phyloP scores from a whole-genome alignment of 495 filamentous ascomycete genomes.

The Podospora comata region DNA sequence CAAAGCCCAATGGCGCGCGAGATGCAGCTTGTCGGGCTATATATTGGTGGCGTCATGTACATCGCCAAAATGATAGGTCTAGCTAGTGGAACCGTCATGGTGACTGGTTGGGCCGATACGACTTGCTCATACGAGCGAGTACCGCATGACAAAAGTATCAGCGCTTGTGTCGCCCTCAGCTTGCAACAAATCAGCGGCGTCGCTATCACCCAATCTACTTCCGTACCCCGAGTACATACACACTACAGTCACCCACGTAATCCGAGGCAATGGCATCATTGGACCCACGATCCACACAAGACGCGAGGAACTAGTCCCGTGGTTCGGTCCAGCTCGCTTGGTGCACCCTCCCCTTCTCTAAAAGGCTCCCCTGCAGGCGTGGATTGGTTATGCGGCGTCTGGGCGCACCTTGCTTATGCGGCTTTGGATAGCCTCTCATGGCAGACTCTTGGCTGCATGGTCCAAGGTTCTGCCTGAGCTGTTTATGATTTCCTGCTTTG shows the following conservation, averaged over 20 bases:
- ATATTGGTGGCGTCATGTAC: conserved; percentile 5
- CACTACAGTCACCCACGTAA: background rate
- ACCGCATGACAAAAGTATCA: background rate
- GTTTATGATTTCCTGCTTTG: conserved; percentile 5
- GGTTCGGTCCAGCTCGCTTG: conserved; percentile 13
- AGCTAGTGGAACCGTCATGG: background rate
- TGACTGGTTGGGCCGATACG: conserved; percentile 3
- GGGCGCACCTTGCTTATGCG: conserved; percentile 15
- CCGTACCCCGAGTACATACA: background rate
- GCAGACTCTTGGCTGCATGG: conserved; percentile 15
- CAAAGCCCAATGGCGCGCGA: background rate
- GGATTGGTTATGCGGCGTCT: conserved; percentile 10
- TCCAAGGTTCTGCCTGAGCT: background rate
- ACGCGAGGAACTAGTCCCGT: conserved; percentile 6
- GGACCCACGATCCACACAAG: background rate
- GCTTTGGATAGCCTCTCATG: conserved; percentile 16
- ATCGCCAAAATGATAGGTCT: background rate
- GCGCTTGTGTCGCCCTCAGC: background rate
- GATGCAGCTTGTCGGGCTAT: background rate
- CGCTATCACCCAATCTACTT: too few relatives aligned
- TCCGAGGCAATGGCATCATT: conserved; percentile 2
- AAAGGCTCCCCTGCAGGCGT: conserved; percentile 10
- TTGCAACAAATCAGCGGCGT: too few relatives aligned
- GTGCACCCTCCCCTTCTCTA: conserved; percentile 13
- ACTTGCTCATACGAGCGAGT: conserved; percentile 4